Evolutionary conservation across 2,329 filamentous ascomycete genomes (phyloP).

Genomic region (Aspergillus ochraceus): DNA sequence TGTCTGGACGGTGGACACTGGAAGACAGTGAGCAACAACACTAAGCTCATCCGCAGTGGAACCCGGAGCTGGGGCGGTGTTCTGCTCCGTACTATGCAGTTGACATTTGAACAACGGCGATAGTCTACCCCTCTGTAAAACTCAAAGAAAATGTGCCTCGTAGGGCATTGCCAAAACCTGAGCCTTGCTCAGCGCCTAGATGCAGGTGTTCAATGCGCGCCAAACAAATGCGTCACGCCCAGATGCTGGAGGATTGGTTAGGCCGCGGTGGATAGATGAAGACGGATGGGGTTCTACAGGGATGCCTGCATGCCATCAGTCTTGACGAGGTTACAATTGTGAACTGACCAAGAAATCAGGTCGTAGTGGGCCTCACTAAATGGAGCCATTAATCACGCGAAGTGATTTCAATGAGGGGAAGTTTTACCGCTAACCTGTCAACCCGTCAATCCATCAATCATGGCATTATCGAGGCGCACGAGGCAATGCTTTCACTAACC

Average conservation of each 20-base stretch:
- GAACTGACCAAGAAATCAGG: background rate
- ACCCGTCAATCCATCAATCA: background rate
- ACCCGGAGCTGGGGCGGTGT: background rate
- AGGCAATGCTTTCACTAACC: background rate
- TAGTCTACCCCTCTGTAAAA: background rate
- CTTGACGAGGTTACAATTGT: background rate
- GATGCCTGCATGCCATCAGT: background rate
- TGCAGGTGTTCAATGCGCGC: background rate
- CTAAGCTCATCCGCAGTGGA: background rate
- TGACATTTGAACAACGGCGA: background rate
- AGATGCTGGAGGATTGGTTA: background rate
- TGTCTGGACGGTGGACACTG: background rate
- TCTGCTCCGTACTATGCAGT: background rate
- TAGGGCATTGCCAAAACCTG: background rate
- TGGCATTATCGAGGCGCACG: background rate
- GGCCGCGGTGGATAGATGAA: background rate
- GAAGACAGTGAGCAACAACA: background rate
- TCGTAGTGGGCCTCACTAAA: background rate
- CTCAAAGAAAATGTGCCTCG: background rate
- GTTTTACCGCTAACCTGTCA: background rate
- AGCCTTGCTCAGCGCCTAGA: background rate
- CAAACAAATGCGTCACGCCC: background rate
- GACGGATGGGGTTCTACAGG: background rate
- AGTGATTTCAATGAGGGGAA: background rate
- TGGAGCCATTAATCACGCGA: background rate